Conservation (phyloP, 305 asterid species). For the Fraxinus albicans region DNA sequence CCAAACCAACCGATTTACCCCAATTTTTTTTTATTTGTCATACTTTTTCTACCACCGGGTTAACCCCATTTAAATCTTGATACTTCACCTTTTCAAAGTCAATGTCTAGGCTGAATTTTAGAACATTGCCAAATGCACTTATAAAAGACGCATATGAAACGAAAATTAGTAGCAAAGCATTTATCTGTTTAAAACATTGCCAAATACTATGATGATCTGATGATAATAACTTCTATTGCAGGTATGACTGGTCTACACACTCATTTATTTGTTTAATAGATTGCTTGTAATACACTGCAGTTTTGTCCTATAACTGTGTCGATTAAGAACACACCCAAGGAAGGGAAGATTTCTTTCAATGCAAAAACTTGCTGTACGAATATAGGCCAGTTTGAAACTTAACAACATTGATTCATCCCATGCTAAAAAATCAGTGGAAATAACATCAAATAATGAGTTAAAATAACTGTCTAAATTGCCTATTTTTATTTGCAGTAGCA, state of each 20-base stretch:
- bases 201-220: not conserved
- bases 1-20: not conserved
- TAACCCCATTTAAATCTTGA: not conserved
- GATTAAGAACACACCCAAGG: not conserved
- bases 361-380: not conserved
- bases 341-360: not conserved
- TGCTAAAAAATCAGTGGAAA: not conserved
- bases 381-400: not conserved
- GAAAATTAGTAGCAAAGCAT: not conserved
- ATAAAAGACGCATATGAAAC: not conserved
- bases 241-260: conserved; percentile 5
- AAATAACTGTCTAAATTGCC: not conserved
- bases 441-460: not conserved
- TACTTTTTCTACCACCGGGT: not conserved
- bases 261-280: not conserved
- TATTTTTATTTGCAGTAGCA: conserved; percentile 4
- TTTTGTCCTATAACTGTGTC: not conserved
- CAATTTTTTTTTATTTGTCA: not conserved
- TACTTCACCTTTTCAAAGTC: not conserved
- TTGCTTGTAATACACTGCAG: not conserved
- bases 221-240: not conserved
- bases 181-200: not conserved
- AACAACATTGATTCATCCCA: not conserved
- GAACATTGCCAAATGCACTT: not conserved
- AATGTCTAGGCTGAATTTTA: not conserved